Evolutionary conservation across 352 stramenopile genomes (phyloP).

Genomic region (Phytophthora palmivora): DNA sequence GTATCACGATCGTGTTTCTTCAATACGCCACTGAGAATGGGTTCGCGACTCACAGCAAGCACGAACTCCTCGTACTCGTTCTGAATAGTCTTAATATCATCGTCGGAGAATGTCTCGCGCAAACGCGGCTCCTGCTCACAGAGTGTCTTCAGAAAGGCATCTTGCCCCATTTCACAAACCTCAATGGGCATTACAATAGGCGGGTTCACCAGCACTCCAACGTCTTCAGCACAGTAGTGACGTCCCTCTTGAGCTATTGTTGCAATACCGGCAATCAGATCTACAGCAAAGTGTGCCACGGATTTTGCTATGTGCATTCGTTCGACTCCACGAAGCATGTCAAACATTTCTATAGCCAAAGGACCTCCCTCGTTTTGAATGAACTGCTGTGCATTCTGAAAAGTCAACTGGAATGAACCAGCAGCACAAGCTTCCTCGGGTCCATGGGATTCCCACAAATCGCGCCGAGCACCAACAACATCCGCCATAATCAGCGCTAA

Average conservation of each 20-base stretch:
- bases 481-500: conserved; percentile 62
- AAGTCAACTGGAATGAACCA: conserved; percentile 60
- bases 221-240: conserved; percentile 52
- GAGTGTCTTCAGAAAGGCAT: conserved; percentile 55
- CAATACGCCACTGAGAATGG: conserved; percentile 56
- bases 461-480: conserved; percentile 49
- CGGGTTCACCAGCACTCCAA: conserved; percentile 48
- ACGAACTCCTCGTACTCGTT: conserved; percentile 62
- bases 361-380: conserved; percentile 65
- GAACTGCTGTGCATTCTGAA: conserved; percentile 65
- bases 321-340: conserved; percentile 53
- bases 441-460: conserved; percentile 49
- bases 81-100: conserved; percentile 54
- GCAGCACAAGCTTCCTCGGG: conserved; percentile 41
- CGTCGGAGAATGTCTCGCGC: conserved; percentile 48
- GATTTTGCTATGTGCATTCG: conserved; percentile 55
- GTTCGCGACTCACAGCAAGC: conserved; percentile 50
- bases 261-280: conserved; percentile 49
- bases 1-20: conserved; percentile 68
- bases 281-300: conserved; percentile 55
- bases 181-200: conserved; percentile 55
- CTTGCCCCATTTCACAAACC: conserved; percentile 63
- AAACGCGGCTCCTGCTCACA: conserved; percentile 47
- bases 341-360: conserved; percentile 66
- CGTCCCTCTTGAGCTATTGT: conserved; percentile 55